A percentile compares a stretch with the other conserved stretches of the same genome.
These are phyloP conservation scores for Russula sp. DNA, from an alignment of 768 basidiomycete species.

Conservation along the genomic window DNA sequence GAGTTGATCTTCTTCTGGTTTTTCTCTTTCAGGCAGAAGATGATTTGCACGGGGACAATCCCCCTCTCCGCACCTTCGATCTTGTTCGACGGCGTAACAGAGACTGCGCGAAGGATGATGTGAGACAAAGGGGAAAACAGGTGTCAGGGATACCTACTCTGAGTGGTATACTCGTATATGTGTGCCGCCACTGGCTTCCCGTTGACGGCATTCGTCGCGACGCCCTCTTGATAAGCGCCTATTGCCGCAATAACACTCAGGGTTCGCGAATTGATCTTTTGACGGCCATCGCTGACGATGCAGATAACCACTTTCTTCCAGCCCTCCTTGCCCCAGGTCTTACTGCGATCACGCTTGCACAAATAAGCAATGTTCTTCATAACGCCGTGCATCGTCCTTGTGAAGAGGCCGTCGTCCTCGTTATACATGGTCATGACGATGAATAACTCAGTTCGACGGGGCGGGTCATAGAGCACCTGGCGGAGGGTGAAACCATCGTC, in stretches of 20 bases:
- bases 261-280: slow-evolving; percentile 78
- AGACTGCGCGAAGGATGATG: slow-evolving; percentile 49
- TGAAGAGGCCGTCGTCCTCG: slow-evolving; percentile 86
- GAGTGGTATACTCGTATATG: slow-evolving; percentile 91
- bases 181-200: slow-evolving; percentile 80
- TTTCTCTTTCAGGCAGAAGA: slow-evolving; percentile 88
- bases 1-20: slow-evolving; percentile 97
- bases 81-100: slow-evolving; percentile 73
- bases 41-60: slow-evolving; percentile 82
- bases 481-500: slow-evolving; percentile 77
- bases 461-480: slow-evolving; percentile 87
- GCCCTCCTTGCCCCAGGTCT: slow-evolving; percentile 95
- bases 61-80: slow-evolving; percentile 74
- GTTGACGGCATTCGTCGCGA: slow-evolving; percentile 82
- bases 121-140: not conserved
- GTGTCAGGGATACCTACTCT: slow-evolving; percentile 45
- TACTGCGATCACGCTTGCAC: slow-evolving; percentile 76
- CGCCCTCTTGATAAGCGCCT: slow-evolving; percentile 92
- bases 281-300: slow-evolving; percentile 80
- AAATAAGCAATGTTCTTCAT: slow-evolving; percentile 91
- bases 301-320: slow-evolving; percentile 99
- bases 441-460: slow-evolving; percentile 86
- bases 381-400: slow-evolving; percentile 90
- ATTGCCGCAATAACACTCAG: slow-evolving; percentile 85
- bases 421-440: slow-evolving; percentile 99